These are phyloP conservation scores for Trametes cingulata DNA, from an alignment of 768 basidiomycete species.

Conservation along the genomic window DNA sequence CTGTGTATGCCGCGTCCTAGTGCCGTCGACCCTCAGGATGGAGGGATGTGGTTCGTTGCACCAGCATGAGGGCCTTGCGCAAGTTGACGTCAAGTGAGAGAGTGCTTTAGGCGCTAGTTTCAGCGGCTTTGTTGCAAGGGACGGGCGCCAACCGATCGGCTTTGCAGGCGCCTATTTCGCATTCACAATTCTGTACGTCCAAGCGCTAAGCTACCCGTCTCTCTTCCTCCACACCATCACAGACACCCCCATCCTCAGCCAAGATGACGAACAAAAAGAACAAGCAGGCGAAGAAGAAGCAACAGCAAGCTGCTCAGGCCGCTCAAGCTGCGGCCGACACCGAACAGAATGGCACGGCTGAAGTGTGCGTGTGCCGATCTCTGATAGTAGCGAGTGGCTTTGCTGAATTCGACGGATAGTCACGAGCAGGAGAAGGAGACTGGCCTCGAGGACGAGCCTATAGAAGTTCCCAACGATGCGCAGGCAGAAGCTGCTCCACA, in stretches of 20 bases:
- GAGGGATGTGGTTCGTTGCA: too few species aligned
- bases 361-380: constrained; percentile 7
- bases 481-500: not conserved
- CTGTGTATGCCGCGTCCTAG: too few species aligned
- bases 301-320: constrained; percentile 17
- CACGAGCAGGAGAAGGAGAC: constrained; percentile 9
- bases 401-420: constrained; percentile 6
- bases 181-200: too few species aligned
- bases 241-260: not conserved
- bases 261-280: constrained; percentile 26
- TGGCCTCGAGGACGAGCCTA: constrained; percentile 5
- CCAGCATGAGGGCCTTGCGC: too few species aligned
- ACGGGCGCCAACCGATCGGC: too few species aligned
- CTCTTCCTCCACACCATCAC: not conserved
- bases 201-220: not conserved
- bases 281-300: constrained; percentile 24
- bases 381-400: constrained; percentile 7
- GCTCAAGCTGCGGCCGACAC: constrained; percentile 2
- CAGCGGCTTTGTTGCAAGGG: too few species aligned
- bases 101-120: too few species aligned
- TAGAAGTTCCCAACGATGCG: not conserved
- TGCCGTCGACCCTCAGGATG: too few species aligned
- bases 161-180: too few species aligned
- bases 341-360: constrained; percentile 3
- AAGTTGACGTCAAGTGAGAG: too few species aligned